Conservation (phyloP, 177 flowering plant genomes). For the Vitis hybrid region DNA sequence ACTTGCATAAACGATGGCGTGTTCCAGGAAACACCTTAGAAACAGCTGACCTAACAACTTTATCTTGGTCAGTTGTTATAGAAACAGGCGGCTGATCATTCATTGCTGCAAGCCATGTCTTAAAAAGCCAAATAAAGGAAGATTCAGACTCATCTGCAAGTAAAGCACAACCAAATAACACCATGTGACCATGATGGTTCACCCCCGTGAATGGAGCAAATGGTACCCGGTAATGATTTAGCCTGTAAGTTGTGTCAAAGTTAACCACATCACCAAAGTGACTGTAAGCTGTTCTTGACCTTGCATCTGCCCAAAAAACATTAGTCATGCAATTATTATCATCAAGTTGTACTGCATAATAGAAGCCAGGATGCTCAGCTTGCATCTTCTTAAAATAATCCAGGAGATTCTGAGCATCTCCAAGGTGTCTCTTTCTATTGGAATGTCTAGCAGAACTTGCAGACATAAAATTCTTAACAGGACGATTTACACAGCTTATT, state of each 20-base stretch:
- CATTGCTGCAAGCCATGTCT: conserved; percentile 9
- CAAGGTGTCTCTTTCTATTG: not conserved
- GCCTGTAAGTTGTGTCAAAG: conserved; percentile 10
- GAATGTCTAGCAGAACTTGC: too few relatives aligned
- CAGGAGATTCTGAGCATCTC: conserved; percentile 8
- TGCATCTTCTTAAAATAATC: conserved; percentile 15
- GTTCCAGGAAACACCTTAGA: conserved; percentile 3
- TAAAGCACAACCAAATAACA: conserved; percentile 15
- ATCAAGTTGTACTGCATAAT: conserved; percentile 6
- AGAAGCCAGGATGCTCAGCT: conserved; percentile 11
- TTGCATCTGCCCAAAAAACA: conserved; percentile 13
- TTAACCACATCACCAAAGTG: conserved; percentile 13
- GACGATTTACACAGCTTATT: too few relatives aligned
- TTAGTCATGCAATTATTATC: conserved; percentile 1
- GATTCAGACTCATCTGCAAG: conserved; percentile 5
- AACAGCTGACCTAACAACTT: conserved; percentile 5
- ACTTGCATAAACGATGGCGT: conserved; percentile 15
- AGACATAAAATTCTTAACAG: too few relatives aligned
- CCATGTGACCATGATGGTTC: conserved; percentile 15
- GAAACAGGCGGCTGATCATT: conserved; percentile 6
- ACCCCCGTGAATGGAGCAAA: conserved; percentile 12
- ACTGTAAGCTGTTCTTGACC: not conserved
- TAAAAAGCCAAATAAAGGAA: conserved; percentile 13
- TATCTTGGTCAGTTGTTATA: conserved; percentile 14
- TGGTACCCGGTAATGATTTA: not conserved